Evolutionary conservation across 768 basidiomycete species (phyloP).

Genomic region (Termitomyces sp.): DNA sequence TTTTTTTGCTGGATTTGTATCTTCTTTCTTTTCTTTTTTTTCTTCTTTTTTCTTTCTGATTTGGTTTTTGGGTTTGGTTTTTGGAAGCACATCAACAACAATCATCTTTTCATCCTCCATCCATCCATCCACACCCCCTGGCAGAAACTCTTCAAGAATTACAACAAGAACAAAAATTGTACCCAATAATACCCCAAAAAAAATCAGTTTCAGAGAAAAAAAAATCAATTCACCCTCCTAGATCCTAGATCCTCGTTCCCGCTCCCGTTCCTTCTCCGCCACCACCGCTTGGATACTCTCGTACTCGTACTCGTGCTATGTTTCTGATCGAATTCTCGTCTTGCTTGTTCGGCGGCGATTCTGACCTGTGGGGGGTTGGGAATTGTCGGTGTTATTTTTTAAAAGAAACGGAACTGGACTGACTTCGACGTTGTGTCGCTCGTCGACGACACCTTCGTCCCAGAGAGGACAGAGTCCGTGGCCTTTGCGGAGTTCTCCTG

Average conservation of each 20-base stretch:
- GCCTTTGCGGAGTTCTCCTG: neutral
- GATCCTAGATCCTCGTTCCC: too few species aligned
- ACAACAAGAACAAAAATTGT: neutral
- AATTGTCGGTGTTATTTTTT: neutral
- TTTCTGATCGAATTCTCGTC: constrained; percentile 44
- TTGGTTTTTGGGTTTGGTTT: neutral
- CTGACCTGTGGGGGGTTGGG: constrained; percentile 40
- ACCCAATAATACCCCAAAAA: too few species aligned
- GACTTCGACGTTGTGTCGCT: constrained; percentile 65
- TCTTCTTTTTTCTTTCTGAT: neutral
- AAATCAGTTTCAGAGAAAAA: neutral
- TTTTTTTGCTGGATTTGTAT: neutral
- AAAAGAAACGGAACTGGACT: constrained; percentile 8
- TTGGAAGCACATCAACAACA: neutral
- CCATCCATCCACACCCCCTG: neutral
- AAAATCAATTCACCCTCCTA: too few species aligned
- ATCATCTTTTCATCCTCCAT: neutral
- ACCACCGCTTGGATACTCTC: neutral
- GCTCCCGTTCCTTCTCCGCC: neutral
- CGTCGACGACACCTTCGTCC: constrained; percentile 55
- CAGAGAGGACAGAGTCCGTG: constrained; percentile 55
- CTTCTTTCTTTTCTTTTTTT: neutral
- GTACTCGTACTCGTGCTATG: constrained; percentile 8
- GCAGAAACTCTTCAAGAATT: neutral
- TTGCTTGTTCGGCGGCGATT: constrained; percentile 58